phyloP scores from a whole-genome alignment of 2,329 filamentous ascomycete species.

The Xylaria sp. region DNA sequence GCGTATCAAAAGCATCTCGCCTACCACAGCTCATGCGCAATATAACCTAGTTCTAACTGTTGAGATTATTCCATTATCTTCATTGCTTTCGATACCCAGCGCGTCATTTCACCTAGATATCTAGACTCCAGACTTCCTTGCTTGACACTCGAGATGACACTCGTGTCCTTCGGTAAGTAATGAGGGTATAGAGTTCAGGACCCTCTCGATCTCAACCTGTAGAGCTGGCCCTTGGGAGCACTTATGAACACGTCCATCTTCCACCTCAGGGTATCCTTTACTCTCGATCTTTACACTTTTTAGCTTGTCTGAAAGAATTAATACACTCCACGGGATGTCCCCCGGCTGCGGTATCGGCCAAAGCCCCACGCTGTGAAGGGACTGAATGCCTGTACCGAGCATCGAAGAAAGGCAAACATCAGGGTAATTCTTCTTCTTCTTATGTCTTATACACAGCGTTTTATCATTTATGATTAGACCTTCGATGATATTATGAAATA shows the following conservation, averaged over 20 bases:
- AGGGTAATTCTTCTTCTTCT: constrained; percentile 2
- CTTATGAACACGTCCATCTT: background rate
- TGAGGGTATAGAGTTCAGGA: constrained; percentile 26
- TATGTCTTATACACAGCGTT: background rate
- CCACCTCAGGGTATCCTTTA: background rate
- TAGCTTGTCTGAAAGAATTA: constrained; percentile 29
- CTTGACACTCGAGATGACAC: constrained; percentile 35
- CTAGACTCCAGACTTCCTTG: constrained; percentile 36
- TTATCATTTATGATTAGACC: constrained; percentile 28
- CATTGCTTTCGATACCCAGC: background rate
- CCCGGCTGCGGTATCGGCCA: constrained; percentile 38
- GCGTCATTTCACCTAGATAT: background rate
- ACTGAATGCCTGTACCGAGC: constrained; percentile 38
- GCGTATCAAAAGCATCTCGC: too few species aligned
- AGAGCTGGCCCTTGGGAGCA: constrained; percentile 10
- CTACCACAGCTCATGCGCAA: too few species aligned
- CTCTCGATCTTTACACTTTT: constrained; percentile 23
- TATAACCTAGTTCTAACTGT: too few species aligned
- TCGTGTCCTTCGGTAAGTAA: constrained; percentile 33
- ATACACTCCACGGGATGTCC: constrained; percentile 28
- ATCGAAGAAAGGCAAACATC: constrained; percentile 28
- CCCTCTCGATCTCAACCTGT: constrained; percentile 22
- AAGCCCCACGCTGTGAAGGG: constrained; percentile 30
- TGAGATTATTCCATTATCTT: background rate
- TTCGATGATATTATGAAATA: constrained; percentile 30